A percentile compares a stretch with the other conserved stretches of the same genome.
These are phyloP conservation scores for Colletotrichum eleusines DNA, from an alignment of 2,329 filamentous ascomycete genomes.

Conservation along the genomic window DNA sequence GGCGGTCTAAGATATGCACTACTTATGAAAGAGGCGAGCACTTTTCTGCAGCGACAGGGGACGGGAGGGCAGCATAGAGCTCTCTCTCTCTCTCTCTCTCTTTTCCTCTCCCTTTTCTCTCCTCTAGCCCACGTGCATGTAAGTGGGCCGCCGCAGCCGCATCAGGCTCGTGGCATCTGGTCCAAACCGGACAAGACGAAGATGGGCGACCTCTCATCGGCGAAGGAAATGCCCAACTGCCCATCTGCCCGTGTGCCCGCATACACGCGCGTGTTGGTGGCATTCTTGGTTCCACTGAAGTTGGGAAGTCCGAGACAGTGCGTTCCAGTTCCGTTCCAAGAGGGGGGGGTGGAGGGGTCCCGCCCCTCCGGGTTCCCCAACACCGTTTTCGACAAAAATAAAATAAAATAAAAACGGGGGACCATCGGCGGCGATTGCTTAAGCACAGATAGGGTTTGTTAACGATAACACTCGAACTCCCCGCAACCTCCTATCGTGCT, in stretches of 20 bases:
- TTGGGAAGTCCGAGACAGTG: conserved; percentile 35
- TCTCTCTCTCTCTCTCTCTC: too few relatives aligned
- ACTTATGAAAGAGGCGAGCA: not conserved
- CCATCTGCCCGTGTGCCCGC: not conserved
- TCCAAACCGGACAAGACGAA: not conserved
- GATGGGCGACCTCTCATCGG: not conserved
- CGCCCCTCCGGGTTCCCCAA: not conserved
- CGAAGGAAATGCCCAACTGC: not conserved
- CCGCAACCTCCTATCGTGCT: conserved; percentile 17
- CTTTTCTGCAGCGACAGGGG: not conserved
- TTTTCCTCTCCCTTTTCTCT: too few relatives aligned
- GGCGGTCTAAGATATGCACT: not conserved
- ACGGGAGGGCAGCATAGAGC: too few relatives aligned
- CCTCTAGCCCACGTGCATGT: not conserved
- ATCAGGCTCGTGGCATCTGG: not conserved
- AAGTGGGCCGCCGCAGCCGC: not conserved
- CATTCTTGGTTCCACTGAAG: not conserved
- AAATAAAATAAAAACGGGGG: not conserved
- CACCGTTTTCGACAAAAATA: not conserved
- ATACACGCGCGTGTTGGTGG: not conserved
- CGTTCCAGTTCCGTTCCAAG: conserved; percentile 20
- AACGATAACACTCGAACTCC: not conserved
- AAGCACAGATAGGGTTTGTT: conserved; percentile 23
- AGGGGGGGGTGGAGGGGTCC: too few relatives aligned
- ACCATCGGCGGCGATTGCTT: not conserved